phyloP scores from a whole-genome alignment of 805 yeast genomes.

The Candida piceae region DNA sequence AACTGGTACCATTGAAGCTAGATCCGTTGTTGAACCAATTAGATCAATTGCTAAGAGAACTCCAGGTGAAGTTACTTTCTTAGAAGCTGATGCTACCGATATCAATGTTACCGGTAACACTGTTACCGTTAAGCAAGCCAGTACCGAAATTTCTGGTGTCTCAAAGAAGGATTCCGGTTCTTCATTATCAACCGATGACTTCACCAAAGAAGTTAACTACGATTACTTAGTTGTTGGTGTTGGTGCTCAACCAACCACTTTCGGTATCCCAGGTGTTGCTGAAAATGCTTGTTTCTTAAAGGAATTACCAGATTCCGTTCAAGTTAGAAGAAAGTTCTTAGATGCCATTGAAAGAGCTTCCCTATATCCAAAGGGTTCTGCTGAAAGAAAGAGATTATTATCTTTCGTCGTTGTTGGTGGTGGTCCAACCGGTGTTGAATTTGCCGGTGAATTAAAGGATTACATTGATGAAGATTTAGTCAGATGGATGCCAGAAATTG shows the following conservation, averaged over 20 bases:
- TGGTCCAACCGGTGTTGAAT: conserved; percentile 57
- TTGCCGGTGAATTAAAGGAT: conserved; percentile 53
- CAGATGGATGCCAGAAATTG: conserved; percentile 52
- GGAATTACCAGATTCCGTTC: conserved; percentile 45
- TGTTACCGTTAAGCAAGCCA: conserved; percentile 41
- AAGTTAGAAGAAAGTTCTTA: conserved; percentile 44
- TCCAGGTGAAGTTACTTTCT: conserved; percentile 46
- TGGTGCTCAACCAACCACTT: conserved; percentile 53
- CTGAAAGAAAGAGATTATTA: conserved; percentile 48
- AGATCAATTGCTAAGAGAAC: conserved; percentile 46
- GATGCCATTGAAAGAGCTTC: conserved; percentile 51
- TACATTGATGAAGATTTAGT: conserved; percentile 50
- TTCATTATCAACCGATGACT: conserved; percentile 35
- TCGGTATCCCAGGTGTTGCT: conserved; percentile 54
- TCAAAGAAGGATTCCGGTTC: conserved; percentile 42
- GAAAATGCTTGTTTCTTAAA: conserved; percentile 49
- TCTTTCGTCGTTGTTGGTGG: conserved; percentile 53
- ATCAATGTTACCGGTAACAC: conserved; percentile 41
- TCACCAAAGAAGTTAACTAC: conserved; percentile 28
- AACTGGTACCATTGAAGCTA: conserved; percentile 49
- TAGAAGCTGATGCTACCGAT: conserved; percentile 53
- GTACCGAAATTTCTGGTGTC: conserved; percentile 44
- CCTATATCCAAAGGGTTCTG: conserved; percentile 45
- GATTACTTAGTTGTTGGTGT: conserved; percentile 53
- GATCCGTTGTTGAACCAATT: conserved; percentile 51